Evolutionary conservation across 2,329 filamentous ascomycete genomes (phyloP), one percentile per base, ranked within the genome.

Genomic region (Pezicula rhizophila): DNA sequence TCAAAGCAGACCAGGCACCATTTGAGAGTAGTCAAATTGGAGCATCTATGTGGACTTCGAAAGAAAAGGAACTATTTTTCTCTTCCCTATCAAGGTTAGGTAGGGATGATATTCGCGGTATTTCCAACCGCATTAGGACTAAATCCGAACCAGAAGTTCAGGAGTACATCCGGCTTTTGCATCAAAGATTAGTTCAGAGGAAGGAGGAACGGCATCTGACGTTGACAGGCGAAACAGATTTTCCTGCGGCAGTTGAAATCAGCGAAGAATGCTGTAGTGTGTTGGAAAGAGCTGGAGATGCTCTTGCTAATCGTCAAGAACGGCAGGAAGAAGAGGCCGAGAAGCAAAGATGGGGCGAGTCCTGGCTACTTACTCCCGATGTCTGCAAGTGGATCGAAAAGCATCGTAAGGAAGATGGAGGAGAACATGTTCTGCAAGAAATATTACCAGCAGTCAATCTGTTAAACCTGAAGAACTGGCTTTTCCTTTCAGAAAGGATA

Each of bases 81-180:
- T 71, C 77, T 12, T 76, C 79, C 0, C 65, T 95, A 3, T 72
- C 76, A 1, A 78, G 78, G 0, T 73, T 85, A 2, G 89, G 89
- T 0, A 76, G 71, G 45, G 76, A 81, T 57, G 72, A 89, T 52
- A 58, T 85, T 1, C 67, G 67, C 2, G 78, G 75, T 1, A 84
- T 96, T 48, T 75, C 87, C 1, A 59, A 67, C 8, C 73, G 77
- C 0, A 71, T 96, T 14, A 72, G 73, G 1, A 84, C 80, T 31
- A 97, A 97, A 67, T 84, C 81, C 50, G 77, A 81, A 54, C 63
- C 85, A 8, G 89, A 96, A 66, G 80, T 93, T 31, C 76, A 76
- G 25, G 79, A 85, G 45, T 90, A 90, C 62, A 64, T 95, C 4
- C 60, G 71, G 6, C 64, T 87, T 1, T 73, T 96, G 5, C 71